phyloP scores from a whole-genome alignment of 495 filamentous ascomycete genomes.

The Penicillium steckii region DNA sequence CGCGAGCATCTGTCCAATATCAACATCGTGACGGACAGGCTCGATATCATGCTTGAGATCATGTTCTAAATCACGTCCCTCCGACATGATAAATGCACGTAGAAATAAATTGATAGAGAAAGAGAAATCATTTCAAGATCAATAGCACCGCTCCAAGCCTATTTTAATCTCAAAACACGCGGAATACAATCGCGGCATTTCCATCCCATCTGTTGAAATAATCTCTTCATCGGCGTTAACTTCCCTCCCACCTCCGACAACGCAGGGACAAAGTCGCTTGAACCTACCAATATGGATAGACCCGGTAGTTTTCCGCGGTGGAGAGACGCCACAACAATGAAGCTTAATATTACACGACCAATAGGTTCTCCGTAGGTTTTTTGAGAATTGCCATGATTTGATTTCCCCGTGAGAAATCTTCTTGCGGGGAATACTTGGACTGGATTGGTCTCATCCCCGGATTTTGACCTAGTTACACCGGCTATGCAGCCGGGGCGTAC shows the following conservation, averaged over 20 bases:
- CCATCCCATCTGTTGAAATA: not conserved
- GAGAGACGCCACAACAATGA: slow-evolving; percentile 1
- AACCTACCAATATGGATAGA: slow-evolving; percentile 14
- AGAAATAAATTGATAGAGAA: not conserved
- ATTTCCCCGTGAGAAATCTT: too few species aligned
- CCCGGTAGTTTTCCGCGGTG: slow-evolving; percentile 14
- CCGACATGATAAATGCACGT: not conserved
- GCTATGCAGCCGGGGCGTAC: not conserved
- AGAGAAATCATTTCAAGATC: not conserved
- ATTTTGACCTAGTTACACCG: too few species aligned
- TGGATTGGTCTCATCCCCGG: not conserved
- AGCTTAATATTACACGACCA: not conserved
- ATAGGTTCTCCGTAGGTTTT: not conserved
- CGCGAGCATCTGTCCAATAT: slow-evolving; percentile 28
- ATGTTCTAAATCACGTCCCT: slow-evolving; percentile 11
- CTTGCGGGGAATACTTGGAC: not conserved
- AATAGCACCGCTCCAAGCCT: not conserved
- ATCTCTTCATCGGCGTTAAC: not conserved
- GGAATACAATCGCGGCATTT: not conserved
- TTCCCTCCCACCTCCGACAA: not conserved
- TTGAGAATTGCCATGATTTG: not conserved
- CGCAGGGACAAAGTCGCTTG: slow-evolving; percentile 2
- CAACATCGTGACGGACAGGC: slow-evolving; percentile 21
- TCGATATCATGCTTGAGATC: slow-evolving; percentile 7
- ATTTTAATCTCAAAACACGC: not conserved